Percentiles rank a stretch among this genome's conserved stretches.
These are phyloP conservation scores for Echinosophora koreensis DNA, from an alignment of 306 rosid genomes.

Conservation along the genomic window DNA sequence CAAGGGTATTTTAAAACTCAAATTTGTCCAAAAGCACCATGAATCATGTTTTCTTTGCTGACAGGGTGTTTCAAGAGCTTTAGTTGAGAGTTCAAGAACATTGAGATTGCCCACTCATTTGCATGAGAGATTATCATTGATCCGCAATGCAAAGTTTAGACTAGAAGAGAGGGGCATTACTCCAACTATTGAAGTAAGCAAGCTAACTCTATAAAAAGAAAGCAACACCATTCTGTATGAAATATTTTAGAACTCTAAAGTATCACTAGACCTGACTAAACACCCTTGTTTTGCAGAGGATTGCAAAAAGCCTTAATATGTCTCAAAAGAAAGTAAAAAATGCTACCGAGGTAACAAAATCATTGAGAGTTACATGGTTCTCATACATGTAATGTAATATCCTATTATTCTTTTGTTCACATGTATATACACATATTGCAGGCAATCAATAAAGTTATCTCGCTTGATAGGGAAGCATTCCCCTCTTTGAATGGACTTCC, in stretches of 20 bases:
- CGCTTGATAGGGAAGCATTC: slow-evolving; percentile 93
- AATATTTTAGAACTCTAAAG: slow-evolving; percentile 8
- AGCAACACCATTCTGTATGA: slow-evolving; percentile 23
- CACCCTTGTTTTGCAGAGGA: slow-evolving; percentile 65
- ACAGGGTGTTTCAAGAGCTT: slow-evolving; percentile 95
- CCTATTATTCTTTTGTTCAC: slow-evolving; percentile 32
- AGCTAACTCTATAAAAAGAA: slow-evolving; percentile 29
- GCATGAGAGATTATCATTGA: slow-evolving; percentile 89
- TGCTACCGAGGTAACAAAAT: slow-evolving; percentile 85
- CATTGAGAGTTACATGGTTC: slow-evolving; percentile 21
- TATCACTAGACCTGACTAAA: slow-evolving; percentile 32
- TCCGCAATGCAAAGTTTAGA: slow-evolving; percentile 81
- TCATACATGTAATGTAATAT: slow-evolving; percentile 14
- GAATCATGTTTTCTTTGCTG: slow-evolving; percentile 35
- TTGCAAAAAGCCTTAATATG: slow-evolving; percentile 86
- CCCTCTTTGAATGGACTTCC: slow-evolving; percentile 96
- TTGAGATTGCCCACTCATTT: slow-evolving; percentile 84
- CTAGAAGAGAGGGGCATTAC: slow-evolving; percentile 88
- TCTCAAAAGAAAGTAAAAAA: slow-evolving; percentile 92
- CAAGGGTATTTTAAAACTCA: slow-evolving; percentile 32
- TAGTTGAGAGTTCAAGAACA: slow-evolving; percentile 90
- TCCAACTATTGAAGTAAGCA: slow-evolving; percentile 93
- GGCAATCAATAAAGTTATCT: slow-evolving; percentile 82
- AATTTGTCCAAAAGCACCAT: slow-evolving; percentile 10
- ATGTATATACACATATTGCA: slow-evolving; percentile 46